Evolutionary conservation across 164 flowering plant species (phyloP), one percentile per base, ranked within the genome.

Genomic region (grape (Vitis vinifera)): DNA sequence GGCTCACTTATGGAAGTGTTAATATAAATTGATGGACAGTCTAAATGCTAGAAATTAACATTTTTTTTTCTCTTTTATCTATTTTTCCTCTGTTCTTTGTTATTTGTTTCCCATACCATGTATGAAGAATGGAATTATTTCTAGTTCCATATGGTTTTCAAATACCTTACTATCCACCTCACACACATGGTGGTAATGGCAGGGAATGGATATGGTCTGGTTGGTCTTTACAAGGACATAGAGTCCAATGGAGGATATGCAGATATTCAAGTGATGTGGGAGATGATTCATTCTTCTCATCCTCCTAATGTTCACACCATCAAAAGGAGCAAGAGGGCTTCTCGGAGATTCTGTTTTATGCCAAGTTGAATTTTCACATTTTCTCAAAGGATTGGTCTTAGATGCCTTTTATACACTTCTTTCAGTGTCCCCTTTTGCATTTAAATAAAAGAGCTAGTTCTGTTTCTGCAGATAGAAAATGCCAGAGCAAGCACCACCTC

Each of bases 201-300:
- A 78, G 84, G 80, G 23, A 67, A 52, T 12, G 59, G 62, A 16
- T n/a, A 73, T 50, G 85, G 81, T 23, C 73, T 83, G 23, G 70
- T 73, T 56, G 68, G 62, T 59, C 82, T 85, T 9, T 73, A 77
- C 79, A 74, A 84, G 75, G 89, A 81, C 65, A 77, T 82, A 79
- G 87, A 83, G 66, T 74, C 78, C 13, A 83, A 82, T 44, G 77
- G 68, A 2, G 89, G 75, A 68, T 85, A 83, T 65, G 72, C 47
- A 62, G 89, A 86, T 69, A 86, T 84, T 66, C 76, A 80, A 59
- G 85, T 83, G 48, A 83, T 86, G 89, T 86, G 86, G 89, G 74
- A 81, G 63, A 82, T 84, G 78, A 56, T 86, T 71, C 85, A 83
- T 51, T 73, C 84, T 63, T 71, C 82, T 52, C 47, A 49, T 66